Percentiles rank a stretch among this genome's conserved stretches.
These are phyloP conservation scores for Lachnellula suecica DNA, from an alignment of 2,329 filamentous ascomycete genomes.

Conservation along the genomic window DNA sequence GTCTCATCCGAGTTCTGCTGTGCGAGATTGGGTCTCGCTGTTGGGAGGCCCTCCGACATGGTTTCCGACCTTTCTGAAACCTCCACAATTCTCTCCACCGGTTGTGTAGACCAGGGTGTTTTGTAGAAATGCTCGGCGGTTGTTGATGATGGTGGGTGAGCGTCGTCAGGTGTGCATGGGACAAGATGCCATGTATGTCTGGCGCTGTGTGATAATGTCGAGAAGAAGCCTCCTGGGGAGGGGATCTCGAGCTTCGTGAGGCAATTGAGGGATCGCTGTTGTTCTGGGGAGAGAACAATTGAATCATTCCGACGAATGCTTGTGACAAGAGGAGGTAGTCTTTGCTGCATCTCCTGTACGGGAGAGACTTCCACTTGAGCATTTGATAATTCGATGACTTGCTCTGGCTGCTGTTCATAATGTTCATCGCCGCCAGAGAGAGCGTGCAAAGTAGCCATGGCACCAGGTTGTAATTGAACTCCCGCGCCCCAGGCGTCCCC, in stretches of 20 bases:
- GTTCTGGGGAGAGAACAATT: constrained; percentile 46
- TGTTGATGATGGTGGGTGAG: constrained; percentile 74
- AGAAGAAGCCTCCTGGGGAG: constrained; percentile 90
- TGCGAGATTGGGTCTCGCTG: constrained; percentile 54
- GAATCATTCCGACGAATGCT: constrained; percentile 34
- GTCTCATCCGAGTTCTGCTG: constrained; percentile 38
- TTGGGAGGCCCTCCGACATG: constrained; percentile 63
- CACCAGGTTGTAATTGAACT: constrained; percentile 74
- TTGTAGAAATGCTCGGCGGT: constrained; percentile 93
- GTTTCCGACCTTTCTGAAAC: constrained; percentile 44
- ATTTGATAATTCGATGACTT: constrained; percentile 50
- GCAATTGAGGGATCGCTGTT: constrained; percentile 62
- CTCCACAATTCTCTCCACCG: constrained; percentile 70
- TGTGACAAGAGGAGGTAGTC: constrained; percentile 50
- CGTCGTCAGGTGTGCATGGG: constrained; percentile 50
- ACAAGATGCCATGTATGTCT: constrained; percentile 80
- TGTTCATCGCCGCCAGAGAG: constrained; percentile 63
- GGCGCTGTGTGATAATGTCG: constrained; percentile 72
- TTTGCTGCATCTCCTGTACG: constrained; percentile 52
- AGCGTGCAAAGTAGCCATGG: constrained; percentile 77
- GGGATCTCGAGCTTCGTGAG: constrained; percentile 84
- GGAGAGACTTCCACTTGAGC: constrained; percentile 28
- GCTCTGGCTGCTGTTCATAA: constrained; percentile 57
- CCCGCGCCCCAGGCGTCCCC: constrained; percentile 67
- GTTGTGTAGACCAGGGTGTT: constrained; percentile 65